Evolutionary conservation across 192 early-diverging fungal species (phyloP).

Genomic region (Gamsiella multidivaricata): DNA sequence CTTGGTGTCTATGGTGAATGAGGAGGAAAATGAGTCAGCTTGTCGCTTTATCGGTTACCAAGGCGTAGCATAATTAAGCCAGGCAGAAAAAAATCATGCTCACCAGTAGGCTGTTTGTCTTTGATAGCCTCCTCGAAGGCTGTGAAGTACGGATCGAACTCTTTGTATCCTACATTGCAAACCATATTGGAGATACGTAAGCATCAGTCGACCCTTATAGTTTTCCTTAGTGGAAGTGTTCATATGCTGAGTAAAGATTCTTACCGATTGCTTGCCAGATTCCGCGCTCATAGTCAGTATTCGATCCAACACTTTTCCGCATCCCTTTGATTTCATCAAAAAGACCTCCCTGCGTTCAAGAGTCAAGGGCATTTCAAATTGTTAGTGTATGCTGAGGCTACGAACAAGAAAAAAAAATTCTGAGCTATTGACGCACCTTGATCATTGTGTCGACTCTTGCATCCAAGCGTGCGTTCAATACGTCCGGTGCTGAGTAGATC

Average conservation of each 20-base stretch:
- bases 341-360: constrained; percentile 57
- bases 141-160: constrained; percentile 81
- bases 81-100: too few relatives aligned
- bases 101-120: constrained; percentile 22
- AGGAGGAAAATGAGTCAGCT: too few relatives aligned
- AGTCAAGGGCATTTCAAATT: background rate
- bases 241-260: too few relatives aligned
- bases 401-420: background rate
- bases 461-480: constrained; percentile 83
- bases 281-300: constrained; percentile 69
- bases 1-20: constrained; percentile 11
- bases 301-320: constrained; percentile 61
- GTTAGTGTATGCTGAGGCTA: too few relatives aligned
- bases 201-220: background rate
- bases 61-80: too few relatives aligned
- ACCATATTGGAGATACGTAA: background rate
- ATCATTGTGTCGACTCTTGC: constrained; percentile 91
- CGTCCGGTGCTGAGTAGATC: constrained; percentile 79
- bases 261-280: constrained; percentile 81
- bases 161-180: constrained; percentile 81
- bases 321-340: constrained; percentile 67
- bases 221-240: constrained; percentile 22
- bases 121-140: constrained; percentile 47
- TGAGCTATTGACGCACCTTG: constrained; percentile 50
- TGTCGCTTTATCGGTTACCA: too few relatives aligned